Evolutionary conservation across 1,284 basidiomycete species (phyloP).

Genomic region (Leccinum griseonigrum): DNA sequence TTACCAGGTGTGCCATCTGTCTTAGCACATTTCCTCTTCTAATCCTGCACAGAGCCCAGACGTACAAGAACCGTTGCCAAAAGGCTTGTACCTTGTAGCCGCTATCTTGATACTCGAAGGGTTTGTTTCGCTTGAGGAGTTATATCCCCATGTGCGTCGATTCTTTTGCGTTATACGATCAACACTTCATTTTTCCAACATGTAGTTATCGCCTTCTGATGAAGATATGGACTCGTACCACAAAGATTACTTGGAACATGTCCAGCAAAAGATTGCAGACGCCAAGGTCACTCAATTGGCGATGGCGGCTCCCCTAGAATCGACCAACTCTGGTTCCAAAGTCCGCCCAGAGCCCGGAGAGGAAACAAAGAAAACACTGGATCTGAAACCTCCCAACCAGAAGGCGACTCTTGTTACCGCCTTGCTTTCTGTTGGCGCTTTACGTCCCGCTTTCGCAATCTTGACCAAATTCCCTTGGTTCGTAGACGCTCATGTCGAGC

Average conservation of each 20-base stretch:
- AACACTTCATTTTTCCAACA: constrained; percentile 7
- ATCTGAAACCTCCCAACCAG: constrained; percentile 68
- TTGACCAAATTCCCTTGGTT: constrained; percentile 87
- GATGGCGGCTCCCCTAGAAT: constrained; percentile 86
- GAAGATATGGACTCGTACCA: constrained; percentile 69
- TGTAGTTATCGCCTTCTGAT: constrained; percentile 73
- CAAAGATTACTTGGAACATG: constrained; percentile 65
- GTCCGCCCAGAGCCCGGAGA: constrained; percentile 34
- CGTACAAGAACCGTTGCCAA: constrained; percentile 59
- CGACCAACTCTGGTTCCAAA: constrained; percentile 40
- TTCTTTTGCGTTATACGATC: constrained; percentile 1
- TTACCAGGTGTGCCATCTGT: constrained; percentile 65
- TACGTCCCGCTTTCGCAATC: constrained; percentile 76
- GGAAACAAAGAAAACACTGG: constrained; percentile 45
- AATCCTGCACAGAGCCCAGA: constrained; percentile 48
- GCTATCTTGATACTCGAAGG: constrained; percentile 89
- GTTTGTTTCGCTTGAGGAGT: constrained; percentile 80
- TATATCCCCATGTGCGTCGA: constrained; percentile 78
- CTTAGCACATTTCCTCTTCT: constrained; percentile 6
- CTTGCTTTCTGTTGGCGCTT: constrained; percentile 83
- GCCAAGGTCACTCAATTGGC: constrained; percentile 83
- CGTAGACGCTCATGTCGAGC: constrained; percentile 74
- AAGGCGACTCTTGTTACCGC: constrained; percentile 78
- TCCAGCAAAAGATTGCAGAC: constrained; percentile 62
- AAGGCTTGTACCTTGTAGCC: constrained; percentile 76